Evolutionary conservation across 768 basidiomycete species (phyloP).

Genomic region (Fistulinella prunicolor): DNA sequence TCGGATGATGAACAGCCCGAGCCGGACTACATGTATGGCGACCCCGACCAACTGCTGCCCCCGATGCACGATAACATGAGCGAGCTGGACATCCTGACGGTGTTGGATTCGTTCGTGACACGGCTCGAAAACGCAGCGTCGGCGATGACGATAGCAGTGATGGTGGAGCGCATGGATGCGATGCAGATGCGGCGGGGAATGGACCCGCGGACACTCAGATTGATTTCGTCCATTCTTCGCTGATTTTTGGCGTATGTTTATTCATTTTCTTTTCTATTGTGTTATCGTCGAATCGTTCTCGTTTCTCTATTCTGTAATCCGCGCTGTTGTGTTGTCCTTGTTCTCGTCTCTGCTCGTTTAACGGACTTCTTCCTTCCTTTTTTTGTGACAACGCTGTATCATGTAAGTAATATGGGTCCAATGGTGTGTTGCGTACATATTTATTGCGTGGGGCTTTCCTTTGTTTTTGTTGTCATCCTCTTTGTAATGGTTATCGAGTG

Average conservation of each 20-base stretch:
- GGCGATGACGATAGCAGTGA: conserved; percentile 20
- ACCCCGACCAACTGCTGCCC: conserved; percentile 65
- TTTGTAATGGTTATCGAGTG: background rate
- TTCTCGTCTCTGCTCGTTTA: no score
- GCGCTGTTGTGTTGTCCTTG: background rate
- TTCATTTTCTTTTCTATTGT: background rate
- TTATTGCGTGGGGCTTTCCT: background rate
- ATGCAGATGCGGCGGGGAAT: conserved; percentile 38
- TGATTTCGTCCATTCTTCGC: conserved; percentile 35
- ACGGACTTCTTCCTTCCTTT: background rate
- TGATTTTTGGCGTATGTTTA: conserved; percentile 14
- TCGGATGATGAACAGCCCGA: conserved; percentile 24
- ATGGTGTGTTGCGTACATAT: background rate
- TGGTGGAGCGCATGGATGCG: conserved; percentile 27
- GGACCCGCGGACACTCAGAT: conserved; percentile 48
- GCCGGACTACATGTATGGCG: conserved; percentile 47
- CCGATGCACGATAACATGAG: conserved; percentile 63
- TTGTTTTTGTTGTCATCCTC: background rate
- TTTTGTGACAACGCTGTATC: conserved; percentile 3
- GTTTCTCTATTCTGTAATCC: background rate
- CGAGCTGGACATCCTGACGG: conserved; percentile 66
- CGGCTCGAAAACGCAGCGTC: conserved; percentile 73
- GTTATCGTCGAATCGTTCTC: background rate
- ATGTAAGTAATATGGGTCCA: background rate
- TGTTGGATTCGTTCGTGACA: conserved; percentile 73